Conservation (phyloP, 768 basidiomycete species). For the Lactarius pseudohatsudake region DNA sequence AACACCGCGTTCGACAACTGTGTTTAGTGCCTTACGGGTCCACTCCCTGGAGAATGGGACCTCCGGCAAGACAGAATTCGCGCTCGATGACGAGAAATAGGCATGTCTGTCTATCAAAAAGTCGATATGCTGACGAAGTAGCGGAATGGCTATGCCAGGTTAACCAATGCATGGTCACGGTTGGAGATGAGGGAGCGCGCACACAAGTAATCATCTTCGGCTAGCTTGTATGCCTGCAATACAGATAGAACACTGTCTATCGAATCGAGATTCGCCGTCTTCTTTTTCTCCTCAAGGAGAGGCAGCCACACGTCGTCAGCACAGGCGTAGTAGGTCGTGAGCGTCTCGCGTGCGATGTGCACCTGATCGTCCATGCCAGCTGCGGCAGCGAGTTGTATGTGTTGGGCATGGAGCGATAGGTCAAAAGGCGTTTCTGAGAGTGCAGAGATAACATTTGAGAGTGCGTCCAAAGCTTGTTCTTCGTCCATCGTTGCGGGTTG, state of each 20-base stretch:
- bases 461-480: slow-evolving; percentile 59
- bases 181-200: slow-evolving; percentile 37
- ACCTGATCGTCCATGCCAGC: slow-evolving; percentile 60
- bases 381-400: slow-evolving; percentile 60
- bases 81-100: slow-evolving; percentile 38
- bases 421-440: slow-evolving; percentile 62
- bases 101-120: slow-evolving; percentile 50
- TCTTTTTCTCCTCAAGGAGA: slow-evolving; percentile 55
- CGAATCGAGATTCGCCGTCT: slow-evolving; percentile 51
- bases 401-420: slow-evolving; percentile 61
- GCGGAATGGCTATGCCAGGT: slow-evolving; percentile 59
- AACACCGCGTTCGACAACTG: slow-evolving; percentile 55
- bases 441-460: slow-evolving; percentile 56
- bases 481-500: slow-evolving; percentile 50
- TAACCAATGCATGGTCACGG: slow-evolving; percentile 28
- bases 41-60: slow-evolving; percentile 61
- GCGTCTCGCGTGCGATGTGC: slow-evolving; percentile 62
- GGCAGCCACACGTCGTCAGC: slow-evolving; percentile 76
- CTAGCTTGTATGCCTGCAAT: slow-evolving; percentile 59
- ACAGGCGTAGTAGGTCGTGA: slow-evolving; percentile 59
- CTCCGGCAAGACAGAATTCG: slow-evolving; percentile 50
- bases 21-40: slow-evolving; percentile 56
- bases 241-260: slow-evolving; percentile 53
- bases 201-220: slow-evolving; percentile 82
- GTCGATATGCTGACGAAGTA: slow-evolving; percentile 66